Percentiles rank a stretch among this genome's conserved stretches.
phyloP scores from a whole-genome alignment of 768 basidiomycete genomes.

The Leccinum ochraceum region DNA sequence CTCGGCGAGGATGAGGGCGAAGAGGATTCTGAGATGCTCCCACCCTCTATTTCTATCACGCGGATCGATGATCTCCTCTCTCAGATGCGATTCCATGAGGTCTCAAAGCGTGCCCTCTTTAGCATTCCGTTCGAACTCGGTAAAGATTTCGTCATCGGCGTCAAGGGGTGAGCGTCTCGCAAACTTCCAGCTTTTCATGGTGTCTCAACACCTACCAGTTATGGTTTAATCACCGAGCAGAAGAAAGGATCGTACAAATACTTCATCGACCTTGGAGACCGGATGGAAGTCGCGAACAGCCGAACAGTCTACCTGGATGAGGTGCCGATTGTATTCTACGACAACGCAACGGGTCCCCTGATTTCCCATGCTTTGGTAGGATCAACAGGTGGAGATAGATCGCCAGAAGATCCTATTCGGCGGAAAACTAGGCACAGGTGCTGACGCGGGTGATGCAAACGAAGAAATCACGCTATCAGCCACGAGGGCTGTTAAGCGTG shows the following conservation, averaged over 20 bases:
- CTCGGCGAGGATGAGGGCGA: conserved; percentile 44
- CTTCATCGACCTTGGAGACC: conserved; percentile 76
- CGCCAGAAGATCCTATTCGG: conserved; percentile 30
- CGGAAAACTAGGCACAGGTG: conserved; percentile 40
- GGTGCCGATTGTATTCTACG: conserved; percentile 31
- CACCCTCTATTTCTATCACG: conserved; percentile 73
- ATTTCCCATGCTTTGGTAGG: conserved; percentile 21
- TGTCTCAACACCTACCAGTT: conserved; percentile 48
- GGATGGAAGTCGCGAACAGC: conserved; percentile 72
- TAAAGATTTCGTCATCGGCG: conserved; percentile 69
- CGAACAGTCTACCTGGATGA: conserved; percentile 78
- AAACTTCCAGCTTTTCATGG: not conserved
- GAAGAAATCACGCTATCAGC: conserved; percentile 41
- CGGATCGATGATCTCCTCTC: conserved; percentile 74
- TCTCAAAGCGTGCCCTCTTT: conserved; percentile 81
- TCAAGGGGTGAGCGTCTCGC: conserved; percentile 66
- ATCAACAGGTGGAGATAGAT: conserved; percentile 31
- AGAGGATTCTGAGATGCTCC: conserved; percentile 56
- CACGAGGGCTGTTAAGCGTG: conserved; percentile 47
- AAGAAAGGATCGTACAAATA: conserved; percentile 81
- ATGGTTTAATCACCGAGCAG: conserved; percentile 86
- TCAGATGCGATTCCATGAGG: conserved; percentile 81
- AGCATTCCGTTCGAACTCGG: conserved; percentile 81
- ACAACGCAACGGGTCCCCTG: not conserved
- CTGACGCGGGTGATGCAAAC: conserved; percentile 31